Conservation (phyloP, 2,329 filamentous ascomycete genomes). For the Diplodia seriata region DNA sequence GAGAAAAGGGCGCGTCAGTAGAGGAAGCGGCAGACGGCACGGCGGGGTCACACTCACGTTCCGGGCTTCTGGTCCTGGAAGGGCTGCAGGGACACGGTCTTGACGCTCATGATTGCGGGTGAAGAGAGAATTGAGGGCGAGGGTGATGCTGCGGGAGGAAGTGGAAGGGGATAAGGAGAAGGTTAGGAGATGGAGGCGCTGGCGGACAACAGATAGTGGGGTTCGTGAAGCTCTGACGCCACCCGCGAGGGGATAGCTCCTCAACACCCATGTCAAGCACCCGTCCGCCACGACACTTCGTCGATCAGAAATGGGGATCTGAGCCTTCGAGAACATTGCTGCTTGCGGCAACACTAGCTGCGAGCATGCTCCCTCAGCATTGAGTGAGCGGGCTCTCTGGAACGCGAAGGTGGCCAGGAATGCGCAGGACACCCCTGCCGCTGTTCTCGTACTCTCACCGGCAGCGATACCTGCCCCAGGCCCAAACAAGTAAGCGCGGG, state of each 20-base stretch:
- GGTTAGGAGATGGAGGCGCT: conserved; percentile 21
- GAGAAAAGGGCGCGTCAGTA: conserved; percentile 17
- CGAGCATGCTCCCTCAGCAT: not conserved
- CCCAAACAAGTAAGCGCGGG: conserved; percentile 15
- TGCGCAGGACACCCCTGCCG: conserved; percentile 6
- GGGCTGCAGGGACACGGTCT: conserved; percentile 81
- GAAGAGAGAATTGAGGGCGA: conserved; percentile 5
- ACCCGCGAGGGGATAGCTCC: conserved; percentile 29
- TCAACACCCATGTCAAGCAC: conserved; percentile 27
- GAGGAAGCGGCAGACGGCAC: conserved; percentile 6
- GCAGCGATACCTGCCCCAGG: not conserved
- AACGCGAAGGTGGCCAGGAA: not conserved
- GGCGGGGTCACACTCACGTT: conserved; percentile 73
- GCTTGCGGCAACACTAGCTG: conserved; percentile 2
- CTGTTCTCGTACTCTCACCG: conserved; percentile 16
- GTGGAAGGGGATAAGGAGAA: conserved; percentile 23
- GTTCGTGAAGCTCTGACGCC: conserved; percentile 29
- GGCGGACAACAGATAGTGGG: conserved; percentile 28
- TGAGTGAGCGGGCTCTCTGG: not conserved
- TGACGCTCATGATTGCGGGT: conserved; percentile 64
- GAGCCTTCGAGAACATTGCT: conserved; percentile 26
- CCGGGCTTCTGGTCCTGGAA: conserved; percentile 98
- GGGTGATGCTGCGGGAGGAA: conserved; percentile 6
- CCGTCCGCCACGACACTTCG: conserved; percentile 20
- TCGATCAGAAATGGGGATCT: conserved; percentile 28